Base-by-base conservation (phyloP, 2,329 filamentous ascomycete genomes). In the Dactylellina parvicollis region DNA sequence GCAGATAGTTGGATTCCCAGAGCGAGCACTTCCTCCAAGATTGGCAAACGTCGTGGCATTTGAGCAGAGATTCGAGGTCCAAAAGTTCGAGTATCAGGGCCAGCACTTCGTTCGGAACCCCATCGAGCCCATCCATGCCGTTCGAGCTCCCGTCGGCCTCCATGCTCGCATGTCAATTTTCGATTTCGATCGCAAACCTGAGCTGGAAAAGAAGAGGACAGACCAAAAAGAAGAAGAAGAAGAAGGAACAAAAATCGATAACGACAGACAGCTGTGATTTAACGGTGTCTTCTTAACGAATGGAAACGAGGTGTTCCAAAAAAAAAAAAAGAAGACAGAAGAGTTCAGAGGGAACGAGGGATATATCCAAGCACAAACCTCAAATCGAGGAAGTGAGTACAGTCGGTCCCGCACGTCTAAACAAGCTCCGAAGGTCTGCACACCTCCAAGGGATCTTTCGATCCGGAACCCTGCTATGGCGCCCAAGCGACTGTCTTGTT, bases 31-130 rank as follows among this genome's bases (percentile, higher is more conserved):
- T 42, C 38, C 69, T 46, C 69, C 69, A 73, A 54, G 69, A 73
- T 18, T 38, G 59, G 54, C 69, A 73, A 61, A 73, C 69, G 60
- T 73, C 60, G 69, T 73, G 54, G 69, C 69, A 73, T 28, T 54
- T 49, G 61, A 73, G 46, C 44, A 73, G 55, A 59, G 69, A 66
- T 46, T 73, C 69, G 54, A 73, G 54, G 54, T 73, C 69, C 42
- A 73, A 60, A 36, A 55, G 69, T 26, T 56, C 54, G 46, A 73
- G 69, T 54, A 73, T 73, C 55, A 73, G 49, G 36, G 52, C 28
- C 54, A 66, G 60, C 61, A 73, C 60, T 36, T 73, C 69, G 28
- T 59, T 49, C 38, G 69, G 69, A 14, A 73, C 36, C 34, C 47
- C 44, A 47, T 60, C 47, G 52, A 73, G 60, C 30, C 69, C 69